phyloP scores from a whole-genome alignment of 768 basidiomycete species.

The Hypsizygus marmoreus region DNA sequence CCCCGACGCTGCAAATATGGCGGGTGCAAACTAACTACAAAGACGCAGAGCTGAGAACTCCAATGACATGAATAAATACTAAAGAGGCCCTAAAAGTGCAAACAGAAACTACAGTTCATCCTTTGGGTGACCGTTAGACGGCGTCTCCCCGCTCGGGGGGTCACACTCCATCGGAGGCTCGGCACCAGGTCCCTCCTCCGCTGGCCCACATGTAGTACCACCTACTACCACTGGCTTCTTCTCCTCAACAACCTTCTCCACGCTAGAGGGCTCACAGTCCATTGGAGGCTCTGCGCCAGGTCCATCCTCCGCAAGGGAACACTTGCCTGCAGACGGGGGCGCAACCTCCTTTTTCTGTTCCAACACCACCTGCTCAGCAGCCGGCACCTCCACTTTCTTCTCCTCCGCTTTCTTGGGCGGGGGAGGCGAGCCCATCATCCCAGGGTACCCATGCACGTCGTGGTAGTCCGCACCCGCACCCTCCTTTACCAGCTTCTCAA shows the following conservation, averaged over 20 bases:
- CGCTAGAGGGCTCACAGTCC: slow-evolving; percentile 13
- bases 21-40: no score
- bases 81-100: slow-evolving; percentile 5
- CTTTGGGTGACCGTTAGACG: slow-evolving; percentile 10
- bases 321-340: neutral
- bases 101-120: slow-evolving; percentile 21
- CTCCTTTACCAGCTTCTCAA: slow-evolving; percentile 47
- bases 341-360: slow-evolving; percentile 1
- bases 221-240: slow-evolving; percentile 4
- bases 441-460: slow-evolving; percentile 41
- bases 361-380: no score
- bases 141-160: slow-evolving; percentile 5
- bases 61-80: no score
- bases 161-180: slow-evolving; percentile 13
- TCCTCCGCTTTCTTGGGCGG: slow-evolving; percentile 29
- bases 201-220: slow-evolving; percentile 5
- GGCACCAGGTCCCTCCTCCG: slow-evolving; percentile 6
- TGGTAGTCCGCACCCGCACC: slow-evolving; percentile 47
- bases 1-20: no score
- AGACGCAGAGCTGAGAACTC: no score
- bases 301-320: slow-evolving; percentile 2
- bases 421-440: slow-evolving; percentile 41
- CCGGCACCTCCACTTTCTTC: neutral
- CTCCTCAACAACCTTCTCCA: neutral
- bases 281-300: slow-evolving; percentile 10